Conservation (phyloP, 305 asterid genomes). For the Fraxinus baroniana region DNA sequence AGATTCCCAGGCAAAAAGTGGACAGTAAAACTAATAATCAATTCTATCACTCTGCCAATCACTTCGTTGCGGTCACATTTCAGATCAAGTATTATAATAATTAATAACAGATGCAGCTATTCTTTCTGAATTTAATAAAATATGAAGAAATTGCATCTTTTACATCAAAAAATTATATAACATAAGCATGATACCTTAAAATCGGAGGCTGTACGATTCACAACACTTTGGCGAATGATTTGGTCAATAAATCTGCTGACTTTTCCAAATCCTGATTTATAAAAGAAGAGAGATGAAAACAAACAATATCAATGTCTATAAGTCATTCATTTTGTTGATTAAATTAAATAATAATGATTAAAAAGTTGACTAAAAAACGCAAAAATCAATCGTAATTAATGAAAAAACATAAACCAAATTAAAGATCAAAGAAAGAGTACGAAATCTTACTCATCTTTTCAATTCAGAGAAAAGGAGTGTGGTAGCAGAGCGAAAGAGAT, state of each 20-base stretch:
- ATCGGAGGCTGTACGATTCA: constrained; percentile 31
- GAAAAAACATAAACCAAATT: not conserved
- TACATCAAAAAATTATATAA: not conserved
- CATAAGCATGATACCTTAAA: constrained; percentile 25
- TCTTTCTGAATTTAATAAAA: not conserved
- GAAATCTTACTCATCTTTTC: constrained; percentile 29
- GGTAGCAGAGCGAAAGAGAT: constrained; percentile 1
- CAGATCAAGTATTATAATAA: not conserved
- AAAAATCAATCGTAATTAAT: not conserved
- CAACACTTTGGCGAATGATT: constrained; percentile 29
- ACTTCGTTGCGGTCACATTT: not conserved
- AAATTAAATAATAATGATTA: not conserved
- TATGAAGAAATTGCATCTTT: not conserved
- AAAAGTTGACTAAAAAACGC: not conserved
- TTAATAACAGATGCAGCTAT: not conserved
- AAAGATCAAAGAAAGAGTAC: not conserved
- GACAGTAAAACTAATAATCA: not conserved
- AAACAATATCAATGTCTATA: not conserved
- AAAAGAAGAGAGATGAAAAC: not conserved
- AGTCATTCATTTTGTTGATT: not conserved
- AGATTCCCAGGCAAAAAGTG: not conserved
- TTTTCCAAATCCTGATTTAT: constrained; percentile 39
- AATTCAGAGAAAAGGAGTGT: not conserved
- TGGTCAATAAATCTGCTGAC: constrained; percentile 26
- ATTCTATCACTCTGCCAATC: not conserved